Percentiles rank a stretch among this genome's conserved stretches.
Conservation (phyloP, 2,329 filamentous ascomycete species). For the Xylaria sp. region DNA sequence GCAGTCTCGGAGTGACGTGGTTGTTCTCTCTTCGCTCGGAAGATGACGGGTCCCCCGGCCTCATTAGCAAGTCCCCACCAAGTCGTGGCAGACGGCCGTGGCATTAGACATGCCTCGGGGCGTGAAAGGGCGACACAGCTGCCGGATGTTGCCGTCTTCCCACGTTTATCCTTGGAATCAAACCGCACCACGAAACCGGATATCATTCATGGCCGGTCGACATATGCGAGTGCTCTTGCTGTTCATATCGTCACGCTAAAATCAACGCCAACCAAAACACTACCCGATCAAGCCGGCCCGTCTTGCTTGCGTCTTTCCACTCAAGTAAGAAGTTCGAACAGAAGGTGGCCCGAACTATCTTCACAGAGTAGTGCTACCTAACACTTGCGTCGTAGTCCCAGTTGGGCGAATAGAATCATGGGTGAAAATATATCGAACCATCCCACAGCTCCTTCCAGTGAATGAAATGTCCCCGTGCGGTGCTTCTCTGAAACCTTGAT, state of each 20-base stretch:
- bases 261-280: constrained; percentile 2
- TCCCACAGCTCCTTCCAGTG: background rate
- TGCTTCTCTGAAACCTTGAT: background rate
- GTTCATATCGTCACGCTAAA: constrained; percentile 1
- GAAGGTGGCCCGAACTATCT: background rate
- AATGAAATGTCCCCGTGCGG: background rate
- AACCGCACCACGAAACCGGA: background rate
- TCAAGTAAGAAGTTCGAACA: background rate
- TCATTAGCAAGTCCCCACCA: background rate
- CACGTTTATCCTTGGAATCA: constrained; percentile 8
- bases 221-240: constrained; percentile 16
- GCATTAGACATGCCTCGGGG: background rate
- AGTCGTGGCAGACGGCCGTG: constrained; percentile 11
- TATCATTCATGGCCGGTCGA: background rate
- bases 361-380: background rate
- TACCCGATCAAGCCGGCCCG: background rate
- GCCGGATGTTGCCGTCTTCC: constrained; percentile 5
- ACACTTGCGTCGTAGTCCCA: background rate
- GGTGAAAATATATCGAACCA: background rate
- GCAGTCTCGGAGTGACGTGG: constrained; percentile 25
- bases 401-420: background rate
- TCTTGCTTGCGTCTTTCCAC: constrained; percentile 6
- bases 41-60: constrained; percentile 12
- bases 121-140: constrained; percentile 15
- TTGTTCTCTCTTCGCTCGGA: constrained; percentile 16